Conservation (phyloP, 495 filamentous ascomycete species). For the Letharia lupina region DNA sequence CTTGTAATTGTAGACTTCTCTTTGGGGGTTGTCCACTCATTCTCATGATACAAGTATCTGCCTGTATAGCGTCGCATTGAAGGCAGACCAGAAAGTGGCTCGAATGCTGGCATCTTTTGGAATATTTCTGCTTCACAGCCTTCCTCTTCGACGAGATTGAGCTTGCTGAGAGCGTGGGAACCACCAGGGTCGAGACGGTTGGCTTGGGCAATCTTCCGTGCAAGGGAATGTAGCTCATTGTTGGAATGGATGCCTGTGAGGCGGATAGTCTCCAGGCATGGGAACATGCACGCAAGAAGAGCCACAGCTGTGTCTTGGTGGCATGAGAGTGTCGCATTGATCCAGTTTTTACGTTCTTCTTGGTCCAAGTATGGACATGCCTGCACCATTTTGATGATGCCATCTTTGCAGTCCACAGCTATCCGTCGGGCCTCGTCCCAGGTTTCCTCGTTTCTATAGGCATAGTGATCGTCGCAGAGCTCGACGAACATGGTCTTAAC, state of each 20-base stretch:
- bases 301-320: not conserved
- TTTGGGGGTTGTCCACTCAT: not conserved
- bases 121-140: not conserved
- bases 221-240: not conserved
- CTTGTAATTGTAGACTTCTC: not conserved
- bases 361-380: not conserved
- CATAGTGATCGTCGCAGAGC: not conserved
- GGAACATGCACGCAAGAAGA: not conserved
- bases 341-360: not conserved
- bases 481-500: not conserved
- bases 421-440: not conserved
- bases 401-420: not conserved
- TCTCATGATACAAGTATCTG: not conserved
- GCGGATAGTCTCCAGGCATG: not conserved
- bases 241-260: not conserved
- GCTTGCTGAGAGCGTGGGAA: not conserved
- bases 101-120: not conserved
- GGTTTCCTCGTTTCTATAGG: not conserved
- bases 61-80: not conserved
- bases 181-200: not conserved
- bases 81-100: not conserved
- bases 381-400: not conserved
- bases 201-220: not conserved
- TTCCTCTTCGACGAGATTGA: not conserved
- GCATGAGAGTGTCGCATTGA: not conserved